Base-by-base conservation (phyloP, 148 eudicot genomes). In the Cornus suecica region DNA sequence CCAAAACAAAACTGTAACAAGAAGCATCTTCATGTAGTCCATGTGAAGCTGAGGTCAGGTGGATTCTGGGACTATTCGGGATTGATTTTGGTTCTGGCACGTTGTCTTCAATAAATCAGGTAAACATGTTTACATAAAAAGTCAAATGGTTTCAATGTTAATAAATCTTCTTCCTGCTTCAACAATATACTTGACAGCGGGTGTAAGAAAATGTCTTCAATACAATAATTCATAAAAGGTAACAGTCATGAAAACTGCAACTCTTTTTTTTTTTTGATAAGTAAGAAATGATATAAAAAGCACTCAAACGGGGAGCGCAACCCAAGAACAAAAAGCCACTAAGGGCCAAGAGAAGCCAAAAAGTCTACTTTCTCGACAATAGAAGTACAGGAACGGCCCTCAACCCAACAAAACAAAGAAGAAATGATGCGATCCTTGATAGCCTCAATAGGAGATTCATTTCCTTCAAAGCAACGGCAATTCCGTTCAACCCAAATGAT, bases 1-100 rank as follows among this genome's bases (percentile, higher is more conserved):
- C 20, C 64, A 56, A 20, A 72, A 22, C 18, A 70, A 25, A 78
- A 72, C 10, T 48, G 30, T 32, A 52, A 27, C 34, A 72, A 72
- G 34, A 14, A 70, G 76, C 72, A 66, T n/a, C 64, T 65, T 72
- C 25, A 48, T 1, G 10, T 51, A 70, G n/a, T 22, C 62, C 24
- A 18, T 13, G 24, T 32, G 37, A 41, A 64, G 27, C 15, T 41
- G 34, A 37, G 48, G 8, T 62, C 62, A 69, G 26, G 60, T 41
- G 68, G 60, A 62, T 23, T 64, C 45, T 8, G 34, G 54, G 54
- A 48, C 1, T 48, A 22, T 37, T 73, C 32, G 18, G 34, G 41
- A 18, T 48, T 34, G 28, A 45, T 77, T 10, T 77, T 37, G 45
- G 64, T 48, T 48, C 42, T 37, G 42, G 42, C 42, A 37, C 34